Conservation (phyloP, 1,284 basidiomycete species). For the Stereum hirsutum region DNA sequence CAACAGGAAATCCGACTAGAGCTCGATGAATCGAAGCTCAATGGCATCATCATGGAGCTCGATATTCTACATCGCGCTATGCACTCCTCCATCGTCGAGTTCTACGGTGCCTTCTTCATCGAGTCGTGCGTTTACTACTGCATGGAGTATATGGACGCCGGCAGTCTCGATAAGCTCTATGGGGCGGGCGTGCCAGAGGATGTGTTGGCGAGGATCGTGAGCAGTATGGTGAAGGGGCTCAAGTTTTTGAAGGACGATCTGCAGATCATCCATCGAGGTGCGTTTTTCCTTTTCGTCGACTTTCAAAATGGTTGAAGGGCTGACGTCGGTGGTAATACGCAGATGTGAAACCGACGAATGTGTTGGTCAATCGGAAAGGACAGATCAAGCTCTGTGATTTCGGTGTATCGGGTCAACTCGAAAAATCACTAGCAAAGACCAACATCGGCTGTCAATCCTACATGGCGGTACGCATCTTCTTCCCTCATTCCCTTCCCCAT, state of each 20-base stretch:
- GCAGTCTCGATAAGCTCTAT: conserved; percentile 84
- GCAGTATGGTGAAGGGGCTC: conserved; percentile 82
- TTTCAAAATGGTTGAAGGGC: too few species aligned
- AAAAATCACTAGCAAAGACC: conserved; percentile 94
- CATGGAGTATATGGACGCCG: conserved; percentile 99
- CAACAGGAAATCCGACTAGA: conserved; percentile 95
- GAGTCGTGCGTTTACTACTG: conserved; percentile 99
- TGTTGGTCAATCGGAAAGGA: conserved; percentile 85
- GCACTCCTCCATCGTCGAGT: conserved; percentile 91
- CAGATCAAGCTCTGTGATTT: conserved; percentile 96
- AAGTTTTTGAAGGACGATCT: conserved; percentile 95
- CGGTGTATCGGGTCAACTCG: conserved; percentile 95
- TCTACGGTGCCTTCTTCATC: conserved; percentile 98
- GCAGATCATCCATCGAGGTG: conserved; percentile 94
- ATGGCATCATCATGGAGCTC: conserved; percentile 97
- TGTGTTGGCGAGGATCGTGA: conserved; percentile 80
- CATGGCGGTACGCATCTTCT: conserved; percentile 74
- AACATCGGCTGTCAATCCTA: conserved; percentile 99
- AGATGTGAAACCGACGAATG: conserved; percentile 98
- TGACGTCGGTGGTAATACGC: too few species aligned
- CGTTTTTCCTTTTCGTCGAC: conserved; percentile 17
- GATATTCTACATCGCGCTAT: conserved; percentile 94
- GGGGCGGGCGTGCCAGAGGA: conserved; percentile 70
- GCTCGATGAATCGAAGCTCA: conserved; percentile 89
- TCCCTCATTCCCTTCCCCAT: not conserved